phyloP scores from a whole-genome alignment of 306 rosid species.

The Psophocarpus tetragonolobus region DNA sequence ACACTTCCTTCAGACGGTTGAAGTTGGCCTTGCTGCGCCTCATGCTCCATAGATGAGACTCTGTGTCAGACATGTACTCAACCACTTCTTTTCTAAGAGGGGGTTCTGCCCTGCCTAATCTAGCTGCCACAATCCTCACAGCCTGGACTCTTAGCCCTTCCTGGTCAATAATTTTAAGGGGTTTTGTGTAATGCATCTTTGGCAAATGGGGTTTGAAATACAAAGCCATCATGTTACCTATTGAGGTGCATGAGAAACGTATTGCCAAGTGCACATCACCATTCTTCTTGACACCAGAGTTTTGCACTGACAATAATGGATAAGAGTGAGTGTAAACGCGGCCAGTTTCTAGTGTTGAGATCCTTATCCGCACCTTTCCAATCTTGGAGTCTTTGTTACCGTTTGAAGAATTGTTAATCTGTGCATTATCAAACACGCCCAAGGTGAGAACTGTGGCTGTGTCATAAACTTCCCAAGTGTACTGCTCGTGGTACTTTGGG shows the following conservation, averaged over 20 bases:
- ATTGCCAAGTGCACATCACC: conserved; percentile 94
- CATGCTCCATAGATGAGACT: conserved; percentile 93
- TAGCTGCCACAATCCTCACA: conserved; percentile 64
- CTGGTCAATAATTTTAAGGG: conserved; percentile 71
- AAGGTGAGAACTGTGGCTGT: conserved; percentile 87
- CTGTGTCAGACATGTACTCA: conserved; percentile 80
- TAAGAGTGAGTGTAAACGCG: conserved; percentile 79
- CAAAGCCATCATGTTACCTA: conserved; percentile 52
- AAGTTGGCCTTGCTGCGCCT: conserved; percentile 97
- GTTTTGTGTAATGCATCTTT: conserved; percentile 84
- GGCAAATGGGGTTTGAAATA: conserved; percentile 85
- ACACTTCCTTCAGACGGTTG: conserved; percentile 57
- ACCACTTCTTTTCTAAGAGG: conserved; percentile 82
- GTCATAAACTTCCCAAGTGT: conserved; percentile 94
- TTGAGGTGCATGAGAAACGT: conserved; percentile 73
- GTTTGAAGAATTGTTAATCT: conserved; percentile 44
- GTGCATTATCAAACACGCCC: conserved; percentile 80
- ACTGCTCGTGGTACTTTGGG: conserved; percentile 89
- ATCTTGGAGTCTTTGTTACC: conserved; percentile 59
- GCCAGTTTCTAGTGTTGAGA: conserved; percentile 81
- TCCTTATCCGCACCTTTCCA: conserved; percentile 89
- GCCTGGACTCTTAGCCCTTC: conserved; percentile 74
- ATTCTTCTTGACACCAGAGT: conserved; percentile 85
- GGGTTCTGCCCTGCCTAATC: conserved; percentile 82
- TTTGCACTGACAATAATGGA: conserved; percentile 70